These are phyloP conservation scores for Thelonectria olida DNA, from an alignment of 2,329 filamentous ascomycete species.

Conservation along the genomic window DNA sequence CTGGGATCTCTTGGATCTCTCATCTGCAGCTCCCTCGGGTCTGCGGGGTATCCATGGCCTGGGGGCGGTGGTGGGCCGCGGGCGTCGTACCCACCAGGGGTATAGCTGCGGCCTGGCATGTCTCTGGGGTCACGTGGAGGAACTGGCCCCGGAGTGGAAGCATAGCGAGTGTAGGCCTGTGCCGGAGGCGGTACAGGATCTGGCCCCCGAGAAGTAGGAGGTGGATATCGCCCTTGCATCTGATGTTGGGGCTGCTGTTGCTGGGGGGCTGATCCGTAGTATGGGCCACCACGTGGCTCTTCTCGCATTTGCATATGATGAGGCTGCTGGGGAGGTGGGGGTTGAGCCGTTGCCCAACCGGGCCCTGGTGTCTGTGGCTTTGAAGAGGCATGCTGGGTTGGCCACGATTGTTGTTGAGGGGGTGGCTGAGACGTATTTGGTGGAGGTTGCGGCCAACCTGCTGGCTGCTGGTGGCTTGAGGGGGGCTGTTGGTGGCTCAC, in stretches of 20 bases:
- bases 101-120: slow-evolving; percentile 56
- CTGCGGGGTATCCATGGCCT: slow-evolving; percentile 45
- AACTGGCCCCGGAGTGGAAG: slow-evolving; percentile 52
- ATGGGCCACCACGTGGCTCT: slow-evolving; percentile 46
- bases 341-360: slow-evolving; percentile 46
- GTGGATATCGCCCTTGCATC: slow-evolving; percentile 50
- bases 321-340: slow-evolving; percentile 44
- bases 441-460: slow-evolving; percentile 42
- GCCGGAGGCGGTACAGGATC: slow-evolving; percentile 51
- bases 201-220: slow-evolving; percentile 50
- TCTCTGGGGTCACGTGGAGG: slow-evolving; percentile 54
- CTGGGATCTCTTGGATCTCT: slow-evolving; percentile 40
- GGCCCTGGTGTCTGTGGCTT: slow-evolving; percentile 48
- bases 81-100: slow-evolving; percentile 54
- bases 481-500: slow-evolving; percentile 33
- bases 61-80: slow-evolving; percentile 51
- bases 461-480: slow-evolving; percentile 36
- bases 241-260: slow-evolving; percentile 47
- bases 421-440: slow-evolving; percentile 47
- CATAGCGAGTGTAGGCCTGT: slow-evolving; percentile 56
- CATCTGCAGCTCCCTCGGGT: slow-evolving; percentile 46
- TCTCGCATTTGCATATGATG: slow-evolving; percentile 50
- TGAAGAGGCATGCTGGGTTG: slow-evolving; percentile 42
- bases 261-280: slow-evolving; percentile 45
- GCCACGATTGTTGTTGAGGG: slow-evolving; percentile 48